A percentile compares a stretch with the other conserved stretches of the same genome.
Conservation (phyloP, 2,329 filamentous ascomycete species). For the Pezicula carpinea region DNA sequence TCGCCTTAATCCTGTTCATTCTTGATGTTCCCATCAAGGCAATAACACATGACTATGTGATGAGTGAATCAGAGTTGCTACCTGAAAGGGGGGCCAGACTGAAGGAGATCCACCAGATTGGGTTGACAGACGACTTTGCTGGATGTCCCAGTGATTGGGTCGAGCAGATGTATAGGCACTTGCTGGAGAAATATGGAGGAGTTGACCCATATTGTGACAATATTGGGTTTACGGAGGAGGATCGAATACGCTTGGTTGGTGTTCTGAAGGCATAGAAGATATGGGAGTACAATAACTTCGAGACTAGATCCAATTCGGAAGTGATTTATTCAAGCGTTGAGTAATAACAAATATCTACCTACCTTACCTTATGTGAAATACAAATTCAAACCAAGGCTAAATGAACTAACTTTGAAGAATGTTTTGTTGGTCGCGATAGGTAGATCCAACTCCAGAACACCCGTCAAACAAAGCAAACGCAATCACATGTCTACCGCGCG, state of each 20-base stretch:
- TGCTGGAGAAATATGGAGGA: constrained; percentile 61
- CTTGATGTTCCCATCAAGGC: constrained; percentile 52
- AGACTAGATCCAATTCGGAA: no score
- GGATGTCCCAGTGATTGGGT: constrained; percentile 63
- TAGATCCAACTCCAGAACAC: no score
- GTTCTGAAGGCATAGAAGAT: constrained; percentile 3
- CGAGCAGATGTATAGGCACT: constrained; percentile 48
- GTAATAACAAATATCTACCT: no score
- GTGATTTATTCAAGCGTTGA: no score
- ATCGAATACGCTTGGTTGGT: constrained; percentile 11
- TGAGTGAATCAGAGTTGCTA: constrained; percentile 58
- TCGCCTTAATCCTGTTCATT: constrained; percentile 63
- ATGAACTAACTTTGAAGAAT: no score
- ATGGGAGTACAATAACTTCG: not conserved
- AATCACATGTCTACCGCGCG: no score
- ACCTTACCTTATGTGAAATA: no score
- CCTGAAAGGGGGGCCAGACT: constrained; percentile 59
- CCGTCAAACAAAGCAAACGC: no score
- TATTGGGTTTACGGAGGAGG: constrained; percentile 51
- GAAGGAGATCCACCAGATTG: constrained; percentile 64
- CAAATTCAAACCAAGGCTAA: no score
- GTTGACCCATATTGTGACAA: constrained; percentile 58
- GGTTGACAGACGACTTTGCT: constrained; percentile 69
- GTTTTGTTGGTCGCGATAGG: no score
- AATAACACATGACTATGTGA: constrained; percentile 67